These are phyloP conservation scores for Hymenochaete sp. DNA, from an alignment of 1,284 basidiomycete genomes.

Conservation along the genomic window DNA sequence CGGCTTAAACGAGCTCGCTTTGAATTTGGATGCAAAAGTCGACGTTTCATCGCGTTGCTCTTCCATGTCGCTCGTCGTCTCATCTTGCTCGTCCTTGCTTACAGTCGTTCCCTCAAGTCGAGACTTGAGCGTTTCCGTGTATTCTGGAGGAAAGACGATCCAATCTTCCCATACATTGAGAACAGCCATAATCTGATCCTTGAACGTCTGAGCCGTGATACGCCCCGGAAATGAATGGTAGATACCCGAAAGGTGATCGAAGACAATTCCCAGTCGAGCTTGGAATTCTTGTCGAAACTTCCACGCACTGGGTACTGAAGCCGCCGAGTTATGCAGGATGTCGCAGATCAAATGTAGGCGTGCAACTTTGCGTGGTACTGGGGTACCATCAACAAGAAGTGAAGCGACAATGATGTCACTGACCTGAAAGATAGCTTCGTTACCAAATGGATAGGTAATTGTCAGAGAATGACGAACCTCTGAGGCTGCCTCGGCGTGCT, in stretches of 20 bases:
- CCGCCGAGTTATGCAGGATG: conserved; percentile 94
- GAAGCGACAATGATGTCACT: conserved; percentile 81
- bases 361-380: conserved; percentile 92
- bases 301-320: conserved; percentile 83
- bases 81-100: conserved; percentile 26
- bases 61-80: conserved; percentile 27
- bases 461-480: conserved; percentile 47
- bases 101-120: conserved; percentile 59
- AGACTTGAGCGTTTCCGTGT: conserved; percentile 60
- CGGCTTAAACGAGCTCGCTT: conserved; percentile 66
- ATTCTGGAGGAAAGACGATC: conserved; percentile 86
- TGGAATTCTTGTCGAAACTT: conserved; percentile 91
- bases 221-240: conserved; percentile 87
- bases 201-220: conserved; percentile 91
- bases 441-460: conserved; percentile 8
- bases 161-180: conserved; percentile 95
- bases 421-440: conserved; percentile 42
- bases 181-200: conserved; percentile 76
- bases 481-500: conserved; percentile 88
- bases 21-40: conserved; percentile 58
- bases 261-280: conserved; percentile 75
- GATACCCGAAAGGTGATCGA: conserved; percentile 89
- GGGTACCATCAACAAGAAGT: conserved; percentile 76
- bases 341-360: conserved; percentile 94
- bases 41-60: conserved; percentile 25